Percentiles rank a stretch among this genome's conserved stretches.
Evolutionary conservation across 2,329 filamentous ascomycete genomes (phyloP).

Genomic region (Neonectria punicea): DNA sequence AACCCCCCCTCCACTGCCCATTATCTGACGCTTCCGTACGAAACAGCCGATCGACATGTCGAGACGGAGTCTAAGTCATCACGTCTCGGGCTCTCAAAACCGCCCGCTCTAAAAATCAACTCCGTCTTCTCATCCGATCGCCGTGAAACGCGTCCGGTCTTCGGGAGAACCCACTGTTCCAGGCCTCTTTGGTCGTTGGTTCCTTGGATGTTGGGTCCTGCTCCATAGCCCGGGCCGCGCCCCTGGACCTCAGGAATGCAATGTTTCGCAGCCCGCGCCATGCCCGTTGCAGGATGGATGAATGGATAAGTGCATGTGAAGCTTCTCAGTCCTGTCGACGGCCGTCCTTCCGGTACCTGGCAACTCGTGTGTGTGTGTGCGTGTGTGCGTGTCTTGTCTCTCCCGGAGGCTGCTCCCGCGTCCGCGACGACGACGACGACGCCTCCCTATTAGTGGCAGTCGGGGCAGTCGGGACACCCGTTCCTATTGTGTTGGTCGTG

Average conservation of each 20-base stretch:
- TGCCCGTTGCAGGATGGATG: conserved; percentile 18
- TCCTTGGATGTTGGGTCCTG: background rate
- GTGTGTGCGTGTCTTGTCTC: no score
- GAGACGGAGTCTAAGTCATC: background rate
- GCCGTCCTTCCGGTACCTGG: background rate
- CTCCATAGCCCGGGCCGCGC: conserved; percentile 8
- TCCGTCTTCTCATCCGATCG: background rate
- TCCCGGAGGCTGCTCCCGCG: conserved; percentile 1
- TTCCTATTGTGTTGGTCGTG: conserved; percentile 12
- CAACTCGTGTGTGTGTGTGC: background rate
- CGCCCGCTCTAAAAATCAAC: background rate
- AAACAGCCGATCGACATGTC: background rate
- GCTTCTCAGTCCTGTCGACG: background rate
- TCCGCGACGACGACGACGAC: background rate
- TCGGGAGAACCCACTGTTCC: background rate
- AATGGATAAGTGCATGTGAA: background rate
- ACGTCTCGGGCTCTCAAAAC: background rate
- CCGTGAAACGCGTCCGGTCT: background rate
- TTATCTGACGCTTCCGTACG: no score
- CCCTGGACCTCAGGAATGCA: conserved; percentile 16
- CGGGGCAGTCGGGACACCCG: background rate
- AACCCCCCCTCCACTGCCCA: background rate
- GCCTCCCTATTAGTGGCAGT: background rate
- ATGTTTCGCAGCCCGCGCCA: conserved; percentile 9
- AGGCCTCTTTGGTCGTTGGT: background rate